Conservation (phyloP, 176 grass and related monocot species). For the Eragrostis curvula region DNA sequence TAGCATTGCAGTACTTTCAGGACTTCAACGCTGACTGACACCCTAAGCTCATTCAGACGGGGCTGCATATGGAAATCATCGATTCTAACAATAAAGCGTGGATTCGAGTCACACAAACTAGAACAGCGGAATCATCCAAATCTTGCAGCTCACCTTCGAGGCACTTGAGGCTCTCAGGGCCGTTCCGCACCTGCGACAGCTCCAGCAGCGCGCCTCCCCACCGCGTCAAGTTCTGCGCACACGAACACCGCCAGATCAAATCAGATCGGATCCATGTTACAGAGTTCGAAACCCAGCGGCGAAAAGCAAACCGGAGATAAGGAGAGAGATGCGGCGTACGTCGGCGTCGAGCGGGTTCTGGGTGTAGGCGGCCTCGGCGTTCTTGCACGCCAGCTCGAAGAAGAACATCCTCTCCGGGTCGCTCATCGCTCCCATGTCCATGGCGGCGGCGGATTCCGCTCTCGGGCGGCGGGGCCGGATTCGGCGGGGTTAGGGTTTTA, state of each 20-base stretch:
- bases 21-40: not conserved
- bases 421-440: conserved; percentile 65
- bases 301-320: not conserved
- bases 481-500: conserved; percentile 62
- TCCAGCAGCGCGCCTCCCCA: conserved; percentile 87
- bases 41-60: not conserved
- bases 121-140: not conserved
- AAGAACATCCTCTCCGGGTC: conserved; percentile 70
- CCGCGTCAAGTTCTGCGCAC: conserved; percentile 70
- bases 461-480: conserved; percentile 39
- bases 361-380: conserved; percentile 51
- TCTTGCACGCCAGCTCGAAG: conserved; percentile 78
- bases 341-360: conserved; percentile 77
- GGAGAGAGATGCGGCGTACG: conserved; percentile 34
- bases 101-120: not conserved
- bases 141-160: conserved; percentile 53
- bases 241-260: not conserved
- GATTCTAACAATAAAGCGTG: not conserved
- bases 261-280: conserved; percentile 6
- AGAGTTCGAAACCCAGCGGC: not conserved
- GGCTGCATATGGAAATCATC: not conserved
- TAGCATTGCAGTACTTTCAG: not conserved
- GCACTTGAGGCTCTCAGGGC: conserved; percentile 48
- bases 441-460: conserved; percentile 1
- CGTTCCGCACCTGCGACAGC: conserved; percentile 67